Percentiles rank a stretch among this genome's conserved stretches.
These are phyloP conservation scores for Globisporangium splendens DNA, from an alignment of 352 stramenopile species.

Conservation along the genomic window DNA sequence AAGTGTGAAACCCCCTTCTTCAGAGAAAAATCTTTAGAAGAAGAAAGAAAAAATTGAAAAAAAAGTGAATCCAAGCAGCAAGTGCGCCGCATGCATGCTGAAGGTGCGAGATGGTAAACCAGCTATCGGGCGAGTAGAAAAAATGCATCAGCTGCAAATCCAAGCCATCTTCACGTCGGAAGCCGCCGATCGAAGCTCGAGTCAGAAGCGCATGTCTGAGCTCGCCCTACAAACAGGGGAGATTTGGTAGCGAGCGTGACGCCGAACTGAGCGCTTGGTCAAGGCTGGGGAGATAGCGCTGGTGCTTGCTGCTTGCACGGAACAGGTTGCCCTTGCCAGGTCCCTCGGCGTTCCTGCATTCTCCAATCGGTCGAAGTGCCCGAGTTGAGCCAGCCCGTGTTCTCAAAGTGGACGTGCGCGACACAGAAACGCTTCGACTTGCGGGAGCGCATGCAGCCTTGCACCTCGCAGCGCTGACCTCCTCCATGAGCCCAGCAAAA, in stretches of 20 bases:
- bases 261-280: slow-evolving; percentile 42
- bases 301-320: slow-evolving; percentile 2
- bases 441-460: slow-evolving; percentile 57
- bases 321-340: no score
- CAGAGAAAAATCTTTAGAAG: no score
- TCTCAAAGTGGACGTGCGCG: slow-evolving; percentile 43
- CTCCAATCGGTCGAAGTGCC: no score
- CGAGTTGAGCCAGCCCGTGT: not conserved
- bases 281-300: slow-evolving; percentile 34
- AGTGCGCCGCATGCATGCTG: no score
- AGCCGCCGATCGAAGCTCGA: not conserved
- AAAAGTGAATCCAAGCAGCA: no score
- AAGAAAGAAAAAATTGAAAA: no score
- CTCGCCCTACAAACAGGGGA: slow-evolving; percentile 18
- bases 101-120: no score
- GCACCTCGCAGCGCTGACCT: slow-evolving; percentile 60
- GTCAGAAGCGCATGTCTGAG: no score
- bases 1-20: no score
- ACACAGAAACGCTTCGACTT: slow-evolving; percentile 71
- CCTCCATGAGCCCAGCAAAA: slow-evolving; percentile 72
- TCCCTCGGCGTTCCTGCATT: not conserved
- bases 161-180: no score
- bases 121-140: no score
- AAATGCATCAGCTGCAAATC: no score
- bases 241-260: slow-evolving; percentile 35